Evolutionary conservation across 169 alveolate species (phyloP), one percentile per base, ranked within the genome.

Genomic region (Plasmodium relictum): DNA sequence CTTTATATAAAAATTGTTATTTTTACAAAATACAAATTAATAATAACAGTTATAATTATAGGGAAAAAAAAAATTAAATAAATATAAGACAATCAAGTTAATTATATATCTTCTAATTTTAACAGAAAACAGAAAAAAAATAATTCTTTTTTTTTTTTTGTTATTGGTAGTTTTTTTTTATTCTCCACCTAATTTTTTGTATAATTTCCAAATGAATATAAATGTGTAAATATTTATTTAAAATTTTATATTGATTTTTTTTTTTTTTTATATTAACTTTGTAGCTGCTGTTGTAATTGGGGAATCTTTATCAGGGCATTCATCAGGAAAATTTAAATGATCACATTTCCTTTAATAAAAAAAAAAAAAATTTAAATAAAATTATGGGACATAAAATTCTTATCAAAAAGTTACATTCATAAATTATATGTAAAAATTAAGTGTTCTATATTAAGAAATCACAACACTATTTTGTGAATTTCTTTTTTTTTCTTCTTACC

Each of bases 221-320:
- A 24, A 45, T 50, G 37, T 45, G 22, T 45, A 52, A 20, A 20
- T 54, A 66, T 42, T 2, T 80, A 68, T 52, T 44, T 48, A 24
- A 10, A 24, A 9, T 5, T 76, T 61, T 45, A 31, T 66, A 54
- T 54, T 20, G n/a, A 6, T 39, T 54, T 65, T 65, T 52, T 12
- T 41, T 42, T n/a, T 18, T 39, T n/a, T 39, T 80, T 41, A 54
- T 31, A 37, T 20, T 80, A 52, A 80, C 90, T 83, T 66, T 18
- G 90, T 80, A 58, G 90, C 80, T 42, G 80, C 90, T 41, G 78
- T 20, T 39, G 90, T 80, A 68, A 80, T 80, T 20, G 90, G 90
- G 14, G 66, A 18, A 56, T 80, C 90, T 5, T 44, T 44, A 26
- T 80, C 90, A 37, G 90, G 90, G 45, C 90, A 80, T 18, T 80